phyloP scores from a whole-genome alignment of 495 filamentous ascomycete genomes.

The Aspergillus cavernicola region DNA sequence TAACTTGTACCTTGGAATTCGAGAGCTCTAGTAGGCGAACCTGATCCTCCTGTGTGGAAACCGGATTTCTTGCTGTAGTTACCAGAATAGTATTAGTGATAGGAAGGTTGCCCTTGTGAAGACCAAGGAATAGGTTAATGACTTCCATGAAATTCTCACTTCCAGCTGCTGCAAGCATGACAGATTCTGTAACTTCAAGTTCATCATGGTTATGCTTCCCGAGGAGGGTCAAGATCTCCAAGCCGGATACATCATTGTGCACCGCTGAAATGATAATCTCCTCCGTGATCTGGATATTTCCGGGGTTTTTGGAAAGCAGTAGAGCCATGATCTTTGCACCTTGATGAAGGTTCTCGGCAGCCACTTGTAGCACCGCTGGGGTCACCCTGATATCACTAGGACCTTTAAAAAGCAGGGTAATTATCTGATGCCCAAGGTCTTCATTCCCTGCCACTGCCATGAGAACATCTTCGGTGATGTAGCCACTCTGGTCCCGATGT shows the following conservation, averaged over 20 bases:
- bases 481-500: neutral
- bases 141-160: neutral
- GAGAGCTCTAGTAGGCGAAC: neutral
- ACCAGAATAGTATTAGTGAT: neutral
- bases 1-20: neutral
- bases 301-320: neutral
- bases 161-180: neutral
- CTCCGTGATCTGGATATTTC: neutral
- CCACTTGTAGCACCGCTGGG: neutral
- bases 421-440: neutral
- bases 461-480: neutral
- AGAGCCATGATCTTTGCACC: neutral
- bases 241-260: neutral
- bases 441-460: neutral
- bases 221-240: neutral
- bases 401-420: neutral
- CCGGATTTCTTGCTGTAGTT: neutral
- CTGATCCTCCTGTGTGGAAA: neutral
- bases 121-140: no score
- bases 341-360: neutral
- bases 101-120: neutral
- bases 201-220: neutral
- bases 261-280: neutral
- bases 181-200: neutral
- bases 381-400: neutral